A percentile compares a stretch with the other conserved stretches of the same genome.
Evolutionary conservation across 768 basidiomycete species (phyloP).

Genomic region (Podaxis carcinomalis): DNA sequence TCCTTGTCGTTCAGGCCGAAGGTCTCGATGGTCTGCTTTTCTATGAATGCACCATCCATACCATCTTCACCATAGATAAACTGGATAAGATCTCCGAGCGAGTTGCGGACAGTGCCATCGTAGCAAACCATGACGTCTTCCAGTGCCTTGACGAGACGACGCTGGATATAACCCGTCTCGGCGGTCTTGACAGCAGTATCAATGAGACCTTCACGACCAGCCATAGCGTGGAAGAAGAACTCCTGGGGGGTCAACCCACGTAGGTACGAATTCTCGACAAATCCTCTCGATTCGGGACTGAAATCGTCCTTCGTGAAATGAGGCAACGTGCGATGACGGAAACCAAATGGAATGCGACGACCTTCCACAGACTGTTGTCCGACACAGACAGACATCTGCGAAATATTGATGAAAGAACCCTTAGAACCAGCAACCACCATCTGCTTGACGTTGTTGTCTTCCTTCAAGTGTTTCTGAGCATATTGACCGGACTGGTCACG

Average conservation of each 20-base stretch:
- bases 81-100: conserved; percentile 92
- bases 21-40: conserved; percentile 90
- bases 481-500: conserved; percentile 95
- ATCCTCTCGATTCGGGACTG: conserved; percentile 95
- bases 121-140: conserved; percentile 98
- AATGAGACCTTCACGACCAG: conserved; percentile 97
- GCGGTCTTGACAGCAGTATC: conserved; percentile 99
- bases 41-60: conserved; percentile 97
- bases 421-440: conserved; percentile 99
- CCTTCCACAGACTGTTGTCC: conserved; percentile 99
- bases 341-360: conserved; percentile 96
- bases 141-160: conserved; percentile 94
- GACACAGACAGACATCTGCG: conserved; percentile 99
- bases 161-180: conserved; percentile 98
- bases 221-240: conserved; percentile 99
- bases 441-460: conserved; percentile 99
- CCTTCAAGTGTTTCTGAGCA: conserved; percentile 96
- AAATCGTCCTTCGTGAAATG: conserved; percentile 99
- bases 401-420: conserved; percentile 99
- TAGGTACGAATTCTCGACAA: conserved; percentile 98
- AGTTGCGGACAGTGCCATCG: conserved; percentile 97
- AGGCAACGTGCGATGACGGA: conserved; percentile 92
- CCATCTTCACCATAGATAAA: conserved; percentile 98
- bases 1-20: conserved; percentile 76
- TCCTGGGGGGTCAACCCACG: conserved; percentile 96